Evolutionary conservation across 495 filamentous ascomycete genomes (phyloP).

Genomic region (Pyrenula massariospora): DNA sequence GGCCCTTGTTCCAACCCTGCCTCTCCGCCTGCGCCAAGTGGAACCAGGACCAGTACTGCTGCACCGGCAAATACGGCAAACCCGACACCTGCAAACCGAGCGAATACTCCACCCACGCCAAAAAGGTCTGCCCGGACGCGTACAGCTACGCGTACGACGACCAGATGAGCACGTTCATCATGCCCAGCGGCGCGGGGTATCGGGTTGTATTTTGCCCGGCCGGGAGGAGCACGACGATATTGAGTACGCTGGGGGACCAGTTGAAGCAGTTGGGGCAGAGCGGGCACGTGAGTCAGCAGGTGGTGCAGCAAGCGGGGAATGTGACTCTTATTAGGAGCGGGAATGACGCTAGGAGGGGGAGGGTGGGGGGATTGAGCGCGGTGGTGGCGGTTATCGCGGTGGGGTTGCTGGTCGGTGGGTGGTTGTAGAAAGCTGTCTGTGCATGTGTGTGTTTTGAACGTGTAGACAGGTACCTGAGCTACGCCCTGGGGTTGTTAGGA

Average conservation of each 20-base stretch:
- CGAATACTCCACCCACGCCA: conserved; percentile 50
- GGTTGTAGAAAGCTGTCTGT: background rate
- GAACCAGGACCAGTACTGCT: conserved; percentile 50
- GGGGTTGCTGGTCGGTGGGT: background rate
- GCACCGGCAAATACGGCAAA: conserved; percentile 47
- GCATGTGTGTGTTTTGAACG: background rate
- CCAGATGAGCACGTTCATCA: conserved; percentile 59
- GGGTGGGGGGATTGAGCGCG: background rate
- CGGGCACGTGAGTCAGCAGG: background rate
- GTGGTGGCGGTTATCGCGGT: background rate
- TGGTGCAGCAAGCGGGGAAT: background rate
- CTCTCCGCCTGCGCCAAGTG: conserved; percentile 55
- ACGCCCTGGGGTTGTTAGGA: too few species aligned
- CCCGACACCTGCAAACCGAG: conserved; percentile 47
- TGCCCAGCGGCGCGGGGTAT: conserved; percentile 60
- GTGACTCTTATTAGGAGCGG: too few species aligned
- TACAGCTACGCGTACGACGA: conserved; percentile 75
- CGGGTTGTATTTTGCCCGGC: conserved; percentile 65
- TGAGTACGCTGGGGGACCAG: conserved; percentile 11
- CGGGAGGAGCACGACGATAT: conserved; percentile 58
- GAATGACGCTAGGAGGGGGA: too few species aligned
- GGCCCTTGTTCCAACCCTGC: conserved; percentile 63
- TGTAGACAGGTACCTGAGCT: too few species aligned
- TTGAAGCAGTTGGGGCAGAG: background rate
- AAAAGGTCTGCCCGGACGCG: conserved; percentile 68